phyloP scores from a whole-genome alignment of 179 eudicot species.

The Beta corolliflora region DNA sequence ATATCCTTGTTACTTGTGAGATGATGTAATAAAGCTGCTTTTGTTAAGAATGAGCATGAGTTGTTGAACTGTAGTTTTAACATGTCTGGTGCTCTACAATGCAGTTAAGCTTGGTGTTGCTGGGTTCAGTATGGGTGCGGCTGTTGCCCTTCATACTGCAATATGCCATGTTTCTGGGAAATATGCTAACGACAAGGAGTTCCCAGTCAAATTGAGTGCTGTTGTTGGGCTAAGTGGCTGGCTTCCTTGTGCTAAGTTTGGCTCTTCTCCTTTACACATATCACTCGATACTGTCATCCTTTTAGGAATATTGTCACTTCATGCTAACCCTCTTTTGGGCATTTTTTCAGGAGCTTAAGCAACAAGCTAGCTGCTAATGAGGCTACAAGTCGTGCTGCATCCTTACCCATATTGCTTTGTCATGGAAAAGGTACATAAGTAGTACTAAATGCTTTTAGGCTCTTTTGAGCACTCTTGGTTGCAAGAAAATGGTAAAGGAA shows the following conservation, averaged over 20 bases:
- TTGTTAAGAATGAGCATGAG: background rate
- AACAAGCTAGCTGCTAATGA: conserved; percentile 37
- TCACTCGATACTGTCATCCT: background rate
- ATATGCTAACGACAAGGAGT: conserved; percentile 41
- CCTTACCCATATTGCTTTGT: conserved; percentile 49
- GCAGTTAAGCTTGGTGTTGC: conserved; percentile 54
- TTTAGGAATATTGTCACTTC: background rate
- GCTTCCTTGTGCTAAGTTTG: conserved; percentile 54
- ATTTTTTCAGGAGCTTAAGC: conserved; percentile 38
- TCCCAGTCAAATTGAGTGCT: conserved; percentile 39
- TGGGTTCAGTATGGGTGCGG: conserved; percentile 62
- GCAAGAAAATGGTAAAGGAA: background rate
- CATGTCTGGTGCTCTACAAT: conserved; percentile 13
- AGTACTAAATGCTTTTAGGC: background rate
- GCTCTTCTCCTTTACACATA: conserved; percentile 6
- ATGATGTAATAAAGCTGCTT: background rate
- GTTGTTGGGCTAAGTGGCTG: conserved; percentile 58
- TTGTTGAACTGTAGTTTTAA: conserved; percentile 5
- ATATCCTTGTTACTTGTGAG: background rate
- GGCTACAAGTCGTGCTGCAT: conserved; percentile 47
- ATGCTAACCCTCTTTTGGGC: conserved; percentile 7
- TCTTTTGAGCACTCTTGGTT: background rate
- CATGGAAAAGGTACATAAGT: conserved; percentile 48
- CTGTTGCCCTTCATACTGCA: conserved; percentile 47
- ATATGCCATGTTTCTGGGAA: conserved; percentile 39